phyloP scores from a whole-genome alignment of 768 basidiomycete genomes.

The Agaricus blazei region DNA sequence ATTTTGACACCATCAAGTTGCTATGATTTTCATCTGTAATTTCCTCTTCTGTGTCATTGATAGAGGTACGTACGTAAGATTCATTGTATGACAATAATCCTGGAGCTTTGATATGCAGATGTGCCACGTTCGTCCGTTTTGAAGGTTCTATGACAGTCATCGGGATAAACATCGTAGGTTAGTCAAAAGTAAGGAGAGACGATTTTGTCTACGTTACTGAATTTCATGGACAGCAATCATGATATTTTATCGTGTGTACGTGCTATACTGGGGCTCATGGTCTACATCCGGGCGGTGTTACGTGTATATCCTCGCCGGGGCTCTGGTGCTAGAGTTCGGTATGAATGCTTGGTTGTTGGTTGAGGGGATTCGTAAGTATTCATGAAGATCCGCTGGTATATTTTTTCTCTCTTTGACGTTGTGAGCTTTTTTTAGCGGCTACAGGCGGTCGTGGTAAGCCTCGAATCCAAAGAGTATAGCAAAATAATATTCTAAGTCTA shows the following conservation, averaged over 20 bases:
- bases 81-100: background rate
- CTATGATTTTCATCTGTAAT: background rate
- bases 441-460: conserved; percentile 29
- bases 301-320: conserved; percentile 18
- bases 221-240: conserved; percentile 30
- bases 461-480: background rate
- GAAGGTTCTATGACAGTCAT: conserved; percentile 45
- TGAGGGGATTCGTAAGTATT: conserved; percentile 39
- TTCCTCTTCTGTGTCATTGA: background rate
- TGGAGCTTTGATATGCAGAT: conserved; percentile 22
- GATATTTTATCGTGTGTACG: conserved; percentile 52
- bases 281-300: conserved; percentile 13
- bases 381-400: background rate
- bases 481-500: background rate
- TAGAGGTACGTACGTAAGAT: conserved; percentile 9
- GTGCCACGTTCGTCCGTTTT: conserved; percentile 42
- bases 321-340: conserved; percentile 39
- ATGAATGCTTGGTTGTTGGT: conserved; percentile 53
- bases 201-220: background rate
- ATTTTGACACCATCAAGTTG: background rate
- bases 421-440: conserved; percentile 25
- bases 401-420: background rate
- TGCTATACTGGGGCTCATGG: conserved; percentile 29
- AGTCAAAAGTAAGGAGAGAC: background rate
- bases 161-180: conserved; percentile 44